phyloP scores from a whole-genome alignment of 2,329 filamentous ascomycete species.

The Kalaharituber pfeilii region DNA sequence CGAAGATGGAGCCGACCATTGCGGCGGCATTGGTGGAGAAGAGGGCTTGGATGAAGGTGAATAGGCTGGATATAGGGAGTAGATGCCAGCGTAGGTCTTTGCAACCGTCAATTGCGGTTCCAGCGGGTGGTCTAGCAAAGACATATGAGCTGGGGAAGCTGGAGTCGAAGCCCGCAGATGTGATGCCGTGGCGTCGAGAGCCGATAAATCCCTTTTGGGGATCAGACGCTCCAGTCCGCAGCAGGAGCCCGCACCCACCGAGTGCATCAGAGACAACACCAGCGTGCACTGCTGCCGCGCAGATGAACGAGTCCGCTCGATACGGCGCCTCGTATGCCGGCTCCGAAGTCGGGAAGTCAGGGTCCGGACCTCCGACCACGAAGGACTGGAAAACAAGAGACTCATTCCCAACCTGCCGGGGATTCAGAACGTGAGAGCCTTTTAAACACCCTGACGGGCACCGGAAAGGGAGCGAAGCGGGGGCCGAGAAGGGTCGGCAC shows the following conservation, averaged over 20 bases:
- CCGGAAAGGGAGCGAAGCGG: slow-evolving; percentile 48
- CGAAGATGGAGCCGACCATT: slow-evolving; percentile 73
- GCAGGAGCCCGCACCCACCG: slow-evolving; percentile 69
- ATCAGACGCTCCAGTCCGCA: slow-evolving; percentile 49
- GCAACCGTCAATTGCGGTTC: slow-evolving; percentile 45
- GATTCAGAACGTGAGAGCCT: slow-evolving; percentile 45
- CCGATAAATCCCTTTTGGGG: slow-evolving; percentile 41
- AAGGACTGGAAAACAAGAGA: slow-evolving; percentile 46
- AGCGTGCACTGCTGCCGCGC: slow-evolving; percentile 66
- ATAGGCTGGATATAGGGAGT: slow-evolving; percentile 62
- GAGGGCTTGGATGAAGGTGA: slow-evolving; percentile 59
- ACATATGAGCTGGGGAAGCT: slow-evolving; percentile 78
- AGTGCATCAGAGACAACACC: slow-evolving; percentile 53
- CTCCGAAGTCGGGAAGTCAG: slow-evolving; percentile 20
- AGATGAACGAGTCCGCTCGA: slow-evolving; percentile 78
- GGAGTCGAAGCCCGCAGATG: slow-evolving; percentile 62
- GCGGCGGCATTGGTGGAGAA: slow-evolving; percentile 62
- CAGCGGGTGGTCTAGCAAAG: slow-evolving; percentile 38
- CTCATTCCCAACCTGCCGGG: slow-evolving; percentile 55
- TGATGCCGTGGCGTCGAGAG: slow-evolving; percentile 54
- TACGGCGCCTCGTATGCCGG: slow-evolving; percentile 41
- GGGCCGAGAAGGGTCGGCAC: slow-evolving; percentile 57
- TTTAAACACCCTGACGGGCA: slow-evolving; percentile 56
- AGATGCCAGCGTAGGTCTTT: slow-evolving; percentile 66
- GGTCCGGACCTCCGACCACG: slow-evolving; percentile 43